Evolutionary conservation across 1,284 basidiomycete genomes (phyloP).

Genomic region (Ganoderma lingzhi): DNA sequence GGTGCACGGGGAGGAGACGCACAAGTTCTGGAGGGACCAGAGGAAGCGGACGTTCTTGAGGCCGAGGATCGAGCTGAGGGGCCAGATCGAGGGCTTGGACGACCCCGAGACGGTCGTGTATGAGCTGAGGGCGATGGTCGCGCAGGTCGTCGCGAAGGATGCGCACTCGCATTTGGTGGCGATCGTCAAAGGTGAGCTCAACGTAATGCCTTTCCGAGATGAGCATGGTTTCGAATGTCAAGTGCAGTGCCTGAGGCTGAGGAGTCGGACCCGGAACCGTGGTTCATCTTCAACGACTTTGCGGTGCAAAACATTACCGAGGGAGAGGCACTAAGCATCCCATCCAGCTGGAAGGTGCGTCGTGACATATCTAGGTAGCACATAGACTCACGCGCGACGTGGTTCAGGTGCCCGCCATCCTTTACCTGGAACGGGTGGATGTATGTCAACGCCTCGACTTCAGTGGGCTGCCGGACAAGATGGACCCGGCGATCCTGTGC

Average conservation of each 20-base stretch:
- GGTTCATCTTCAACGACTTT: slow-evolving; percentile 99
- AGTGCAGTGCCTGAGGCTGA: slow-evolving; percentile 72
- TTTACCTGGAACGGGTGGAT: slow-evolving; percentile 89
- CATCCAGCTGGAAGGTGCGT: slow-evolving; percentile 89
- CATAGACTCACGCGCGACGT: background rate
- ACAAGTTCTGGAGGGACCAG: slow-evolving; percentile 82
- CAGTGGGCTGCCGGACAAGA: slow-evolving; percentile 66
- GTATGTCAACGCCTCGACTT: slow-evolving; percentile 67
- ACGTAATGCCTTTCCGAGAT: too few relatives aligned
- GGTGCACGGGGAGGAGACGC: slow-evolving; percentile 79
- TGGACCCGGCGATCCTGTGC: slow-evolving; percentile 82
- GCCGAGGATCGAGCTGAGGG: slow-evolving; percentile 60
- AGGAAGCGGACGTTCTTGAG: slow-evolving; percentile 62
- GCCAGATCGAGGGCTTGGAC: slow-evolving; percentile 66
- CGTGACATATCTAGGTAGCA: background rate
- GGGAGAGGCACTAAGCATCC: slow-evolving; percentile 88
- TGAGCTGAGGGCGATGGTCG: slow-evolving; percentile 82
- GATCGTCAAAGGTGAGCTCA: slow-evolving; percentile 74
- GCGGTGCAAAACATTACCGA: slow-evolving; percentile 86
- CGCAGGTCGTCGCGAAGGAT: slow-evolving; percentile 83
- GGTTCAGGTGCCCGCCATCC: slow-evolving; percentile 82
- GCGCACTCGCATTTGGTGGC: slow-evolving; percentile 90
- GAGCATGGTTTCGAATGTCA: background rate
- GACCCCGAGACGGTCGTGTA: slow-evolving; percentile 69
- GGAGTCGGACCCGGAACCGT: slow-evolving; percentile 58